Percentiles rank a stretch among this genome's conserved stretches.
phyloP scores from a whole-genome alignment of 1,284 basidiomycete genomes.

The Tilletia indica region DNA sequence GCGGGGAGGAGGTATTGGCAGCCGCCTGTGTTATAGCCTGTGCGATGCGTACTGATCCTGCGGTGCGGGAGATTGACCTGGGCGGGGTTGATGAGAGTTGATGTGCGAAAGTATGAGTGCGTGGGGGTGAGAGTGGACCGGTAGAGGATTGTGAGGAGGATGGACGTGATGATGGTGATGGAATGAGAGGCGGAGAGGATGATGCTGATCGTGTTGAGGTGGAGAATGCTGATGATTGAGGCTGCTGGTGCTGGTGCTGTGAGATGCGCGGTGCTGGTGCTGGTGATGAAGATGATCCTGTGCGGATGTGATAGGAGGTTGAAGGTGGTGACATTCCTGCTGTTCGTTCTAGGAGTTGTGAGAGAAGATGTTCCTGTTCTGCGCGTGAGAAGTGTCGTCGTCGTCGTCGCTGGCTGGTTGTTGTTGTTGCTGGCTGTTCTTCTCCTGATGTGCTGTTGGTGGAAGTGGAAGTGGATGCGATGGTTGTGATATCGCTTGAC shows the following conservation, averaged over 20 bases:
- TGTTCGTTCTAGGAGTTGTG: not conserved
- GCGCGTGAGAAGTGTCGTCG: not conserved
- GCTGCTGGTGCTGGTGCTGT: not conserved
- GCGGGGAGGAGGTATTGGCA: no score
- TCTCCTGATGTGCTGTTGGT: not conserved
- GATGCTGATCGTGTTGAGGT: not conserved
- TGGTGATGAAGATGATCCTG: constrained; percentile 2
- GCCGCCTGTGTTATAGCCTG: not conserved
- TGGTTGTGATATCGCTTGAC: not conserved
- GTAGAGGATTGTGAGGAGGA: no score
- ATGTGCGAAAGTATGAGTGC: no score
- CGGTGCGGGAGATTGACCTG: no score
- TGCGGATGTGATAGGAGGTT: not conserved
- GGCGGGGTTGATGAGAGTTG: no score
- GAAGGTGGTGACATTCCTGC: not conserved
- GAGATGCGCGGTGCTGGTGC: not conserved
- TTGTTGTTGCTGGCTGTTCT: not conserved
- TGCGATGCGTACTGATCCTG: not conserved
- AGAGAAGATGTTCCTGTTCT: constrained; percentile 3
- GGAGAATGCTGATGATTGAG: not conserved
- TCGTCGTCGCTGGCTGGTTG: not conserved
- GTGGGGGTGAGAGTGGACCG: no score
- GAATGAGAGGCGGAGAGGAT: not conserved
- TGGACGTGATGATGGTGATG: not conserved
- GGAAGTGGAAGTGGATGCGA: not conserved